Percentiles rank a stretch among this genome's conserved stretches.
phyloP scores from a whole-genome alignment of 305 asterid genomes.

The Fraxinus xanthoxyloides region DNA sequence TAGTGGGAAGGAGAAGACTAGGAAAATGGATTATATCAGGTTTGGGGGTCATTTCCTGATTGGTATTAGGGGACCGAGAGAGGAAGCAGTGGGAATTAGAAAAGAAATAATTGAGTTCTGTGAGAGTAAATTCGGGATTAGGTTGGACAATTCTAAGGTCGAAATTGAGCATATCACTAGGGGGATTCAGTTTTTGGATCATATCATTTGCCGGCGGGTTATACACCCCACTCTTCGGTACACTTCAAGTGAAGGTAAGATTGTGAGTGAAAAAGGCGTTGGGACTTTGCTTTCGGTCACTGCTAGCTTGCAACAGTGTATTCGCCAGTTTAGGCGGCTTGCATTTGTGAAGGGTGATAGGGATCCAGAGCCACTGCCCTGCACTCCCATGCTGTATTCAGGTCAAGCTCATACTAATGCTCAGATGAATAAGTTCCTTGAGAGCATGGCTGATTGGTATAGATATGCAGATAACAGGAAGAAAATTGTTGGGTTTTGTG shows the following conservation, averaged over 20 bases:
- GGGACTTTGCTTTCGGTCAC: conserved; percentile 91
- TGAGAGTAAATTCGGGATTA: conserved; percentile 51
- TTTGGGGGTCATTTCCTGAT: conserved; percentile 79
- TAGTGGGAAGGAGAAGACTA: conserved; percentile 76
- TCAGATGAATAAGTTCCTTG: conserved; percentile 89
- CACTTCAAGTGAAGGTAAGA: conserved; percentile 75
- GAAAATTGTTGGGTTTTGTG: conserved; percentile 91
- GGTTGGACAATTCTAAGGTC: conserved; percentile 70
- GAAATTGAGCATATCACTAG: conserved; percentile 82
- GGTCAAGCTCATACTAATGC: conserved; percentile 95
- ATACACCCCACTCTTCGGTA: conserved; percentile 87
- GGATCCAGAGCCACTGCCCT: conserved; percentile 94
- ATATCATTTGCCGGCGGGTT: conserved; percentile 76
- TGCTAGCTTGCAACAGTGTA: conserved; percentile 80
- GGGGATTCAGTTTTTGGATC: conserved; percentile 86
- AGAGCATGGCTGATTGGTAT: conserved; percentile 96
- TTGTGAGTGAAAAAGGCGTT: conserved; percentile 80
- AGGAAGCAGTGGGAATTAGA: conserved; percentile 70
- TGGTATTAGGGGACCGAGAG: conserved; percentile 90
- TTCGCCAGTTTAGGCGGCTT: conserved; percentile 73
- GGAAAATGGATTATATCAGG: conserved; percentile 84
- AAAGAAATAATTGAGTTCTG: conserved; percentile 71
- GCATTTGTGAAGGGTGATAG: conserved; percentile 77
- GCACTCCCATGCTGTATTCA: conserved; percentile 92
- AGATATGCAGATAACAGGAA: conserved; percentile 88